A percentile compares a stretch with the other conserved stretches of the same genome.
Evolutionary conservation across 345 rosid genomes (phyloP).

Genomic region (Rhodamnia argentea): DNA sequence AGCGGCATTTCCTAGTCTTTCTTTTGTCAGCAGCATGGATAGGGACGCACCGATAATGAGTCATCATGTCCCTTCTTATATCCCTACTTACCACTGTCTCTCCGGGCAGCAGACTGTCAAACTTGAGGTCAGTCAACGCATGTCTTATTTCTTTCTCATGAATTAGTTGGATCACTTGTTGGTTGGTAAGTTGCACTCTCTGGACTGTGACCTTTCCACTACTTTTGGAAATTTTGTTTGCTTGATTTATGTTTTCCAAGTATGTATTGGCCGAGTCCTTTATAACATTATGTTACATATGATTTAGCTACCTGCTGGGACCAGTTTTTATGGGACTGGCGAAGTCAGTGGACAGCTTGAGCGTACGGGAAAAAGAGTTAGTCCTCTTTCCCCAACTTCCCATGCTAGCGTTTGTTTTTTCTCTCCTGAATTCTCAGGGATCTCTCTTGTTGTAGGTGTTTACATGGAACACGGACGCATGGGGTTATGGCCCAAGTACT

Average conservation of each 20-base stretch:
- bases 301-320: constrained; percentile 66
- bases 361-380: constrained; percentile 81
- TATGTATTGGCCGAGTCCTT: neutral
- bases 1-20: constrained; percentile 61
- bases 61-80: constrained; percentile 33
- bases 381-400: constrained; percentile 9
- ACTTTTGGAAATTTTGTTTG: neutral
- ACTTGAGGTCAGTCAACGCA: constrained; percentile 34
- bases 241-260: neutral
- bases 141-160: neutral
- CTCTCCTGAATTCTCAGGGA: neutral
- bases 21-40: constrained; percentile 40
- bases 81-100: constrained; percentile 33
- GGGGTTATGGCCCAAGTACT: constrained; percentile 80
- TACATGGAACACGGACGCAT: constrained; percentile 85
- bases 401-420: neutral
- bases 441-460: constrained; percentile 42
- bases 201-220: neutral
- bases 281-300: neutral
- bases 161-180: neutral
- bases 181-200: neutral
- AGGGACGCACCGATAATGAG: constrained; percentile 39
- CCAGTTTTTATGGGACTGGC: constrained; percentile 87
- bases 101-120: constrained; percentile 56
- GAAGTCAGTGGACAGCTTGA: constrained; percentile 95